phyloP scores from a whole-genome alignment of 2,329 filamentous ascomycete genomes.

The Rutstroemia sp. region DNA sequence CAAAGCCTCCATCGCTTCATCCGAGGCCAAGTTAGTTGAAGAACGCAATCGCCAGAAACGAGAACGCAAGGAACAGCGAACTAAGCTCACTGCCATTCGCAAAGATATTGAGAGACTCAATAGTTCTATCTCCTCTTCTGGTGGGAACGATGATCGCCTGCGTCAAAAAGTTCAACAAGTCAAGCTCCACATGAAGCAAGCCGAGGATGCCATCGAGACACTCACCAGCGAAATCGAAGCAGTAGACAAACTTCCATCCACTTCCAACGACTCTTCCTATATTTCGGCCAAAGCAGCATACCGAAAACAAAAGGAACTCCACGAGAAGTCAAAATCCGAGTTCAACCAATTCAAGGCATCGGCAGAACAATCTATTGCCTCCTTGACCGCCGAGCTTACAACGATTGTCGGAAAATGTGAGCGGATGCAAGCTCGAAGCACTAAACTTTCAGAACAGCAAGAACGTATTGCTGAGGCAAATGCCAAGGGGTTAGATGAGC shows the following conservation, averaged over 20 bases:
- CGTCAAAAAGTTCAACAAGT: constrained; percentile 70
- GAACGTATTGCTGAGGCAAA: constrained; percentile 63
- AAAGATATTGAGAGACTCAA: constrained; percentile 68
- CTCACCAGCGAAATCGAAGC: constrained; percentile 55
- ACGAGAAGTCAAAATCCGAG: constrained; percentile 37
- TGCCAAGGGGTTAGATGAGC: constrained; percentile 41
- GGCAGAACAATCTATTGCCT: constrained; percentile 55
- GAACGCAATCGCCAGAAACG: constrained; percentile 63
- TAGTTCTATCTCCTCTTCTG: constrained; percentile 58
- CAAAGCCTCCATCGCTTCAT: constrained; percentile 66
- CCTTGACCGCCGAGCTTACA: constrained; percentile 56
- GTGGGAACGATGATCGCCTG: constrained; percentile 68
- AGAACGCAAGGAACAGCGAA: constrained; percentile 67
- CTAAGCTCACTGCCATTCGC: constrained; percentile 56
- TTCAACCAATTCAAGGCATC: constrained; percentile 56
- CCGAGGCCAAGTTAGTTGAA: constrained; percentile 63
- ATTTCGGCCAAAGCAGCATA: constrained; percentile 48
- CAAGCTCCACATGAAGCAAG: constrained; percentile 63
- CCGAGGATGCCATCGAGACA: constrained; percentile 48
- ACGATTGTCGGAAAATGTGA: constrained; percentile 61
- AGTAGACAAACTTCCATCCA: constrained; percentile 53
- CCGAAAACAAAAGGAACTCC: constrained; percentile 39
- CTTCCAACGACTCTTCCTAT: constrained; percentile 46
- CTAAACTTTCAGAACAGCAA: constrained; percentile 66
- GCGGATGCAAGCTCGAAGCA: constrained; percentile 63